Base-by-base conservation (phyloP, 495 filamentous ascomycete genomes). In the Hypoxylon crocopeplum region DNA sequence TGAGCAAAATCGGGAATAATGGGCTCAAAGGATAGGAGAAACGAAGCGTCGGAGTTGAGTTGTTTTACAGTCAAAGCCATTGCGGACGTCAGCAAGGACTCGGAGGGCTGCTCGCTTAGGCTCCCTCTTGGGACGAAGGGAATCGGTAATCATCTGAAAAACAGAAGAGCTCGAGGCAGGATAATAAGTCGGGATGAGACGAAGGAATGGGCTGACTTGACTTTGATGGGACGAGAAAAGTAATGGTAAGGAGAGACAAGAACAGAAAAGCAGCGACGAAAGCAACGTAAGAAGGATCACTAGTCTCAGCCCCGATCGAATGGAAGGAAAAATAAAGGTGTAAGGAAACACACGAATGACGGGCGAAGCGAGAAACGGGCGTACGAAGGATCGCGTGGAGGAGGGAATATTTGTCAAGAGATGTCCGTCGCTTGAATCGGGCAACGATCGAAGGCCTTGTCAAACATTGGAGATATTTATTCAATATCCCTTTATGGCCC, bases 11-110 rank as follows among this genome's bases (percentile, higher is more conserved):
- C 55, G n/a, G 51, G 60, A 56, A 68, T 42, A 70, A 75, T 52
- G 19, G 85, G 84, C 46, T 80, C 73, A 63, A 90, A 87, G 44
- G 83, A 80, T 21, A 91, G 76, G 15, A 88, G 80, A 69, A 90
- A 90, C 5, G 86, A 86, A 22, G 85, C 82, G 69, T 91, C 88
- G 33, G 78, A 81, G 66, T 91, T 91, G 25, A 91, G 78, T 46
- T 85, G 78, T 62, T 85, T 83, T 59, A 90, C 69, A 5, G 77
- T 84, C 39, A 91, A 65, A 5, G 88, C 81, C 88, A 91, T 27
- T 33, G 16, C 63, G 20, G 47, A 16, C 1, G 38, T 30, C 15
- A 16, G 24, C n/a, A n/a, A 13, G 27, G 17, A n/a, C 8, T 41
- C 38, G 29, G 25, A 38, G 36, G 45, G 20, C 1, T 48, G 8